phyloP scores from a whole-genome alignment of 805 yeast species.

The Sugiyamaella smithiae region DNA sequence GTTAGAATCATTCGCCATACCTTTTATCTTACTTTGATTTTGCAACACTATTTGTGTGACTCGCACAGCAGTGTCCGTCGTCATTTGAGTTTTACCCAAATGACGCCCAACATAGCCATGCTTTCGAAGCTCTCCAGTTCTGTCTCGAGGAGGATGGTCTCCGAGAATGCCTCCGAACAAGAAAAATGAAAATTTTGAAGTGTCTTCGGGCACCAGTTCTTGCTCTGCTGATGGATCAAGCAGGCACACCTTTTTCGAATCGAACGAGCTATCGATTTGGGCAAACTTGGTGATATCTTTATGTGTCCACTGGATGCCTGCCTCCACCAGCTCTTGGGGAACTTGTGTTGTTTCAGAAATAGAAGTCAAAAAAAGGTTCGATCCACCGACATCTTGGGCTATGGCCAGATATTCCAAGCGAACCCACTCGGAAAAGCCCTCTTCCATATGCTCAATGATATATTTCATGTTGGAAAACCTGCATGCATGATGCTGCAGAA shows the following conservation, averaged over 20 bases:
- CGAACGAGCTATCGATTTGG: conserved; percentile 37
- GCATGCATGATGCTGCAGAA: no score
- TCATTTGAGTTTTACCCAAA: conserved; percentile 88
- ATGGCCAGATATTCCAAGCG: conserved; percentile 80
- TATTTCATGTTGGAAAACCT: conserved; percentile 59
- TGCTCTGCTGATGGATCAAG: conserved; percentile 83
- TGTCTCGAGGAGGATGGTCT: conserved; percentile 80
- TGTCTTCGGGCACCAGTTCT: conserved; percentile 73
- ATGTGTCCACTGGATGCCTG: conserved; percentile 80
- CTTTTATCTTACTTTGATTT: conserved; percentile 35
- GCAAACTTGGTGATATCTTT: conserved; percentile 50
- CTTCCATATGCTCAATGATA: conserved; percentile 96
- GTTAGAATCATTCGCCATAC: neutral
- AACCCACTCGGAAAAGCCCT: conserved; percentile 96
- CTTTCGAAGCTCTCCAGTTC: conserved; percentile 86
- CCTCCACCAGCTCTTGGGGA: conserved; percentile 54
- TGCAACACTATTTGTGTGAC: conserved; percentile 81
- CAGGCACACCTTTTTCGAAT: conserved; percentile 61
- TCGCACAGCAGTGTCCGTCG: conserved; percentile 95
- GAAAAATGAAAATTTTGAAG: conserved; percentile 69
- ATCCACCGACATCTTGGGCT: conserved; percentile 74
- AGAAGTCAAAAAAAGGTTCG: conserved; percentile 73
- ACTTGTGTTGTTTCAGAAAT: conserved; percentile 67
- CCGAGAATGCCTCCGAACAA: conserved; percentile 97
- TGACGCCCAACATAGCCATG: conserved; percentile 86